A percentile compares a stretch with the other conserved stretches of the same genome.
phyloP scores from a whole-genome alignment of 1,284 basidiomycete genomes.

The Fomitiporia mediterranea region DNA sequence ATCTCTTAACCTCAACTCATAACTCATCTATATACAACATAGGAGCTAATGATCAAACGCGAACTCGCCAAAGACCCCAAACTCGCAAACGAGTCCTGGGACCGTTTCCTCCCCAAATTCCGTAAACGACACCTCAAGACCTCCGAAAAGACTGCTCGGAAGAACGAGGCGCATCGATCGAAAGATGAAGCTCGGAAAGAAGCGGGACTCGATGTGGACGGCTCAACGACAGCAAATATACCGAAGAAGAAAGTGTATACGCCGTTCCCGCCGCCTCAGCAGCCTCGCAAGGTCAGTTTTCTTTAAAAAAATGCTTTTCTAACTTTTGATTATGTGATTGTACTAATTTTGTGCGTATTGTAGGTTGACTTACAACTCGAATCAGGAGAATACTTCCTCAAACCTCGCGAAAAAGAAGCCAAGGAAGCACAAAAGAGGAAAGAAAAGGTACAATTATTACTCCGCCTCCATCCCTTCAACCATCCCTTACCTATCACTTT shows the following conservation, averaged over 20 bases:
- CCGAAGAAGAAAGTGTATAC: constrained; percentile 94
- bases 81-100: constrained; percentile 92
- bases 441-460: constrained; percentile 51
- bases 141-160: constrained; percentile 86
- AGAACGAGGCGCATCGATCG: constrained; percentile 61
- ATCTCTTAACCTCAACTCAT: constrained; percentile 11
- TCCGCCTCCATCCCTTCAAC: not conserved
- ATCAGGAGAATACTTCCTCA: constrained; percentile 97
- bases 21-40: constrained; percentile 12
- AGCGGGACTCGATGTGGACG: constrained; percentile 40
- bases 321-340: not conserved
- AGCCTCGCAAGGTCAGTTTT: constrained; percentile 76
- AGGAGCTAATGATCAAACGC: constrained; percentile 98
- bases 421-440: constrained; percentile 59
- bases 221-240: constrained; percentile 43
- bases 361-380: constrained; percentile 92
- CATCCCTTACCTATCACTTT: not conserved
- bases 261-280: constrained; percentile 95
- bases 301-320: not conserved
- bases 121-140: constrained; percentile 89
- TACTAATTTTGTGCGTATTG: not conserved
- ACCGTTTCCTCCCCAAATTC: constrained; percentile 96
- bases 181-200: constrained; percentile 50
- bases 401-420: constrained; percentile 74
- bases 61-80: constrained; percentile 99